Percentiles rank a stretch among this genome's conserved stretches.
Conservation (phyloP, 2,329 filamentous ascomycete species). For the Arthrobotrys entomopaga region DNA sequence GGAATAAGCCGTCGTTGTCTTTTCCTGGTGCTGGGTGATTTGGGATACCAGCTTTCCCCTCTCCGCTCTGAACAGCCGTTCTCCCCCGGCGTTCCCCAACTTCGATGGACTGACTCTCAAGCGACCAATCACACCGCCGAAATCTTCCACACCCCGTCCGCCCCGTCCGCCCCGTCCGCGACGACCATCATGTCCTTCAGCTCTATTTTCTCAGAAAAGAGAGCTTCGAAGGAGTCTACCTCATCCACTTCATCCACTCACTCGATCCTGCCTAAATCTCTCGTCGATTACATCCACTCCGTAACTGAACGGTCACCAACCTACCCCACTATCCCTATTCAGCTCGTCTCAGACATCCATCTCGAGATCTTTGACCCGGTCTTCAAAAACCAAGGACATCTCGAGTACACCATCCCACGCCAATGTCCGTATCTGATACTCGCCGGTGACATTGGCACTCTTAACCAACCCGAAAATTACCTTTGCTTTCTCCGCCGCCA, state of each 20-base stretch:
- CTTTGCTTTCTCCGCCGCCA: slow-evolving; percentile 64
- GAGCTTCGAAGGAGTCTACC: slow-evolving; percentile 49
- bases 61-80: slow-evolving; percentile 21
- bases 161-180: neutral
- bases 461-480: slow-evolving; percentile 65
- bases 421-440: slow-evolving; percentile 65
- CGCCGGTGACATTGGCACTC: slow-evolving; percentile 67
- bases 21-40: slow-evolving; percentile 22
- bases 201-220: slow-evolving; percentile 53
- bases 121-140: slow-evolving; percentile 52
- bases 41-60: slow-evolving; percentile 49
- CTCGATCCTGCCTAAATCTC: slow-evolving; percentile 52
- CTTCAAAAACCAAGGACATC: slow-evolving; percentile 60
- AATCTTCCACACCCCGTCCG: slow-evolving; percentile 8
- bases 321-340: slow-evolving; percentile 59
- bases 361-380: slow-evolving; percentile 64
- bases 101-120: slow-evolving; percentile 54
- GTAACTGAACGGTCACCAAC: slow-evolving; percentile 47
- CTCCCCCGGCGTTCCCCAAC: slow-evolving; percentile 36
- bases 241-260: slow-evolving; percentile 48
- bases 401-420: slow-evolving; percentile 63
- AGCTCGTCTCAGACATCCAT: slow-evolving; percentile 67
- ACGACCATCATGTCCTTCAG: slow-evolving; percentile 53
- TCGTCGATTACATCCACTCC: slow-evolving; percentile 53
- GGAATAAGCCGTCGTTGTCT: slow-evolving; percentile 7